Base-by-base conservation (phyloP, 768 basidiomycete species). In the Stropharia rugosoannulata region DNA sequence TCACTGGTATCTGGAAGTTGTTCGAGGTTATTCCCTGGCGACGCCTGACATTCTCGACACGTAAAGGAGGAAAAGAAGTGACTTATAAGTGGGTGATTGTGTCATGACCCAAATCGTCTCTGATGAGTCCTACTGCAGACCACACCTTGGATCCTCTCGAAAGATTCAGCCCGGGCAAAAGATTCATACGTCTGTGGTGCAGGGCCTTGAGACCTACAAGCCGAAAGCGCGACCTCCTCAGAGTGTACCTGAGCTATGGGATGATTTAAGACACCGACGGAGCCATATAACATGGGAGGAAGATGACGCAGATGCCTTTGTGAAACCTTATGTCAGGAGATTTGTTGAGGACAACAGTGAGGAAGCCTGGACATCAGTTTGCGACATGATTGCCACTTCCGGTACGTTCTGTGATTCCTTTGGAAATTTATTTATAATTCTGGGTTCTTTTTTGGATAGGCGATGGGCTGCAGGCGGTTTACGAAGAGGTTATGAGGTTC, bases 131-230 rank as follows among this genome's bases (percentile, higher is more conserved):
- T 4, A 19, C 45, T 12, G 18, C 16, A 62, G 63, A n/a, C 61
- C 61, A 4, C 63, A 64, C 47, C 43, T 54, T 32, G 63, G 63
- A 0, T 38, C 52, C 2, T 12, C 25, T 15, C 61, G 63, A 9
- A 61, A 59, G 46, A 59, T 64, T 11, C 61, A 64, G 9, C 10
- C 32, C 1, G 59, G 59, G 0, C 63, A 64, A 29, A 64, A 62
- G 37, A 59, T 64, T 1, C 63, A 64, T 25, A 56, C 52, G 16
- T 62, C 63, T 4, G 27, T 62, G 13, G 19, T 55, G 1, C 35
- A 55, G 45, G 32, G 29, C 5, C 29, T 54, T 5, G 19, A 51
- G 1, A 18, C 53, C 10, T 62, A 64, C 35, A 51, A 10, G 4
- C 61, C 63, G 5, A 64, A 48, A 41, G 61, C 61, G 10, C 57